Conservation (phyloP, 2,329 filamentous ascomycete genomes). For the Cladosporium sp. region DNA sequence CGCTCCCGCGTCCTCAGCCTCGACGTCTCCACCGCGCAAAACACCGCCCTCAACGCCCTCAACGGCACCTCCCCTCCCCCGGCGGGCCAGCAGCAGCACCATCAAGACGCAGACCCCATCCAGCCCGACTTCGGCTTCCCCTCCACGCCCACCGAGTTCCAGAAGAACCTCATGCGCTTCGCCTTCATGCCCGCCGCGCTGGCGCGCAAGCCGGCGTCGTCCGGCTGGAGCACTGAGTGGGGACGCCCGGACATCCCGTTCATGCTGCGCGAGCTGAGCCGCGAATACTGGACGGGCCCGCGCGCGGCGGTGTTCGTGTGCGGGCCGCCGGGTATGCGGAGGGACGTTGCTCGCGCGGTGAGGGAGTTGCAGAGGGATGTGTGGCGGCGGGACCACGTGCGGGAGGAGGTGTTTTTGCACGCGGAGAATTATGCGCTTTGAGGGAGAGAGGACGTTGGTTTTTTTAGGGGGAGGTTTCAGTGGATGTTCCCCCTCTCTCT, state of each 20-base stretch:
- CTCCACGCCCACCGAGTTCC: slow-evolving; percentile 79
- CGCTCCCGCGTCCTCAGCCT: slow-evolving; percentile 36
- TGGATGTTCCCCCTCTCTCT: not conserved
- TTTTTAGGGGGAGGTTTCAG: not conserved
- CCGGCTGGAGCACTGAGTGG: slow-evolving; percentile 91
- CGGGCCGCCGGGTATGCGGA: slow-evolving; percentile 81
- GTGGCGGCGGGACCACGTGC: slow-evolving; percentile 67
- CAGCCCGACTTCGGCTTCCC: slow-evolving; percentile 66
- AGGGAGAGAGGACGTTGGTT: not conserved
- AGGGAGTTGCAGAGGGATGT: slow-evolving; percentile 80
- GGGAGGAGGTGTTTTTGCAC: slow-evolving; percentile 91
- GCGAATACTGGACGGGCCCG: slow-evolving; percentile 69
- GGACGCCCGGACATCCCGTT: slow-evolving; percentile 84
- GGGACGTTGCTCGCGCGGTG: slow-evolving; percentile 83
- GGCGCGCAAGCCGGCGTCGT: slow-evolving; percentile 47
- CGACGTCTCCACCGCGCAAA: slow-evolving; percentile 39
- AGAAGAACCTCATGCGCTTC: slow-evolving; percentile 87
- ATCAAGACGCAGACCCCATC: slow-evolving; percentile 21
- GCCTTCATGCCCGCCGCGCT: slow-evolving; percentile 67
- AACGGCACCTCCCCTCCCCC: slow-evolving; percentile 8
- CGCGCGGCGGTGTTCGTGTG: slow-evolving; percentile 91
- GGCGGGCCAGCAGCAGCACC: slow-evolving; percentile 21
- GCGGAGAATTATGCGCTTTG: slow-evolving; percentile 91
- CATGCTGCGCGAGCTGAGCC: slow-evolving; percentile 80
- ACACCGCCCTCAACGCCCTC: slow-evolving; percentile 34